Evolutionary conservation across 2,329 filamentous ascomycete genomes (phyloP).

Genomic region (Claviceps humidiphila): DNA sequence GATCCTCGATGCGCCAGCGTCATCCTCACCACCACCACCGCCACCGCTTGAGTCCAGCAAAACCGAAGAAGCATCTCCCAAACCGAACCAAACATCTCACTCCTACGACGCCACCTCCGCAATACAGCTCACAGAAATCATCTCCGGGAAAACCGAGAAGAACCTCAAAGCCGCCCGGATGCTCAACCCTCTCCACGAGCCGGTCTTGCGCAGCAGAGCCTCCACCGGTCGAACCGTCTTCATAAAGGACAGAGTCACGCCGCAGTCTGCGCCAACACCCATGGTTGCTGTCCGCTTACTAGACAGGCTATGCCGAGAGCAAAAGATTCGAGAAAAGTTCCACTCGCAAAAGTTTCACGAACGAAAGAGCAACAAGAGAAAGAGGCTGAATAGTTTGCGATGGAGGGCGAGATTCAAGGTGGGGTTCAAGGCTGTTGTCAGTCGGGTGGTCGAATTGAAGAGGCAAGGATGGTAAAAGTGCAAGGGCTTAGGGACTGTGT

Average conservation of each 20-base stretch:
- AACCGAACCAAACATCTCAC: neutral
- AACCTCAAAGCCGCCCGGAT: slow-evolving; percentile 11
- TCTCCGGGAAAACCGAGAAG: slow-evolving; percentile 18
- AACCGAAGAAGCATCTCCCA: neutral
- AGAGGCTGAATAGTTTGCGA: slow-evolving; percentile 56
- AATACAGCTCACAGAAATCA: slow-evolving; percentile 23
- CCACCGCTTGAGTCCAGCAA: neutral
- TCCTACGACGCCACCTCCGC: slow-evolving; percentile 10
- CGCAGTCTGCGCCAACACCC: slow-evolving; percentile 24
- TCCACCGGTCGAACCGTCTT: slow-evolving; percentile 28
- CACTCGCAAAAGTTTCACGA: slow-evolving; percentile 58
- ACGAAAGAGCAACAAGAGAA: slow-evolving; percentile 61
- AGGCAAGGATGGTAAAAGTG: slow-evolving; percentile 61
- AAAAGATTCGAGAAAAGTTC: slow-evolving; percentile 44
- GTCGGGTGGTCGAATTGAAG: slow-evolving; percentile 54
- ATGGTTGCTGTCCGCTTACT: slow-evolving; percentile 31
- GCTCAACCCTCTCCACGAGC: slow-evolving; percentile 14
- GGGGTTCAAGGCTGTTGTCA: slow-evolving; percentile 52
- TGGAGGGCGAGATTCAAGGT: slow-evolving; percentile 57
- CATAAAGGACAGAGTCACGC: slow-evolving; percentile 16
- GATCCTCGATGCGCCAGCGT: slow-evolving; percentile 7
- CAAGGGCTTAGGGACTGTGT: neutral
- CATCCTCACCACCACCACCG: slow-evolving; percentile 9
- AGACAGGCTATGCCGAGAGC: slow-evolving; percentile 27
- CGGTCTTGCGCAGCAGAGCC: slow-evolving; percentile 17